These are phyloP conservation scores for Malassezia nana DNA, from an alignment of 1,284 basidiomycete species.

Conservation along the genomic window DNA sequence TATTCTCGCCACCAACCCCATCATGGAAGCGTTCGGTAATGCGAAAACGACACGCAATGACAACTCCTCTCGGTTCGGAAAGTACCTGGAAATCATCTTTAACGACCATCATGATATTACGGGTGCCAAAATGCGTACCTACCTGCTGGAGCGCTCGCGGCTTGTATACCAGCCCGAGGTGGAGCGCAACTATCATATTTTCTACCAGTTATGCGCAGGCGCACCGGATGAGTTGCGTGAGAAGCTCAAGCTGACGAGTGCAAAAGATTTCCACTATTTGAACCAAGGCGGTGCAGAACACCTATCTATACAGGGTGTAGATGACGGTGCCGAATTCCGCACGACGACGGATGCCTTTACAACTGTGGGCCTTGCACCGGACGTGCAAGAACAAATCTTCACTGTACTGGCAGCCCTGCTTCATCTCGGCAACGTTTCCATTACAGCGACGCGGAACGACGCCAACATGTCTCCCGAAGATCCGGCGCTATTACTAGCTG, in stretches of 20 bases:
- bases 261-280: slow-evolving; percentile 75
- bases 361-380: slow-evolving; percentile 90
- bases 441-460: slow-evolving; percentile 71
- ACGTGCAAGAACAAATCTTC: slow-evolving; percentile 97
- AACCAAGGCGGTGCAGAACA: slow-evolving; percentile 87
- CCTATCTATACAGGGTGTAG: slow-evolving; percentile 71
- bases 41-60: slow-evolving; percentile 98
- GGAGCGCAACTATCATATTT: slow-evolving; percentile 98
- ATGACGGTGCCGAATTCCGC: slow-evolving; percentile 90
- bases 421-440: slow-evolving; percentile 91
- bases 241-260: slow-evolving; percentile 81
- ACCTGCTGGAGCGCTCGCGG: slow-evolving; percentile 89
- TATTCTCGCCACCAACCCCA: slow-evolving; percentile 95
- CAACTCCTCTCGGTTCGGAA: slow-evolving; percentile 97
- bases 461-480: slow-evolving; percentile 77
- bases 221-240: slow-evolving; percentile 89
- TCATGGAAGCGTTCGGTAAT: slow-evolving; percentile 97
- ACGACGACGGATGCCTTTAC: slow-evolving; percentile 86
- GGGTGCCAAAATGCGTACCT: slow-evolving; percentile 92
- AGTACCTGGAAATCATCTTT: slow-evolving; percentile 98
- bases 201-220: slow-evolving; percentile 97
- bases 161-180: slow-evolving; percentile 86
- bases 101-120: slow-evolving; percentile 91
- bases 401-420: slow-evolving; percentile 81
- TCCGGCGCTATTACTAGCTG: slow-evolving; percentile 67